Base-by-base conservation (phyloP, 2,329 filamentous ascomycete genomes). In the Byssothecium circinans region DNA sequence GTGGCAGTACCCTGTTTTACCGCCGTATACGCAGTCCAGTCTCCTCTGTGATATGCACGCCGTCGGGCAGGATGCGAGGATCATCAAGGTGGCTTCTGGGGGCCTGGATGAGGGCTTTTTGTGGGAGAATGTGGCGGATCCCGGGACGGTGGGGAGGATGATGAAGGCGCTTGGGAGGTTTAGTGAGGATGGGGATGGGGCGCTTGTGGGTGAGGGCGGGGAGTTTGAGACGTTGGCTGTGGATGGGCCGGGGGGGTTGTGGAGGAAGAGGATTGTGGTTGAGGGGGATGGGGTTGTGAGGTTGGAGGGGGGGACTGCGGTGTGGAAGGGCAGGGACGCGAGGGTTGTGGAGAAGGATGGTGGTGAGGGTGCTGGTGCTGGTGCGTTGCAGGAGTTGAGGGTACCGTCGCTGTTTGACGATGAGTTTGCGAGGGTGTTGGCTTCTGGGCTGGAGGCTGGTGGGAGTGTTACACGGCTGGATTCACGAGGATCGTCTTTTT, bases 191-290 rank as follows among this genome's bases (percentile, higher is more conserved):
- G 75, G 81, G 50, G 74, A 79, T 53, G 90, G 88, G 0, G 87
- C 88, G 8, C 83, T 91, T 8, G 74, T 97, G 15, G 94, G 94
- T 1, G 94, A 97, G 69, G 94, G 94, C 5, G 94, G 94, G 3
- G 94, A 97, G 75, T 97, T 95, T 70, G 94, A 97, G 79, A 97
- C 91, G 23, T 75, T 97, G 43, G 90, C 94, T 36, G 65, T 97
- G 29, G 84, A 91, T 70, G 94, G 92, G 10, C 92, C 92, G 8
- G 61, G 64, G 0, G 74, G 75, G 41, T 68, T 96, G 50, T 96
- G 94, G 79, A 86, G 81, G 72, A 81, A 79, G 55, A 81, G 78
- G 42, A 87, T 97, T 52, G 74, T 77, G 34, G 75, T 96, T 3
- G 78, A 73, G 42, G 71, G 84, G 49, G 74, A 27, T 12, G 36